Percentiles rank a stretch among this genome's conserved stretches.
These are phyloP conservation scores for Penicillium samsonianum DNA, from an alignment of 495 filamentous ascomycete species.

Conservation along the genomic window DNA sequence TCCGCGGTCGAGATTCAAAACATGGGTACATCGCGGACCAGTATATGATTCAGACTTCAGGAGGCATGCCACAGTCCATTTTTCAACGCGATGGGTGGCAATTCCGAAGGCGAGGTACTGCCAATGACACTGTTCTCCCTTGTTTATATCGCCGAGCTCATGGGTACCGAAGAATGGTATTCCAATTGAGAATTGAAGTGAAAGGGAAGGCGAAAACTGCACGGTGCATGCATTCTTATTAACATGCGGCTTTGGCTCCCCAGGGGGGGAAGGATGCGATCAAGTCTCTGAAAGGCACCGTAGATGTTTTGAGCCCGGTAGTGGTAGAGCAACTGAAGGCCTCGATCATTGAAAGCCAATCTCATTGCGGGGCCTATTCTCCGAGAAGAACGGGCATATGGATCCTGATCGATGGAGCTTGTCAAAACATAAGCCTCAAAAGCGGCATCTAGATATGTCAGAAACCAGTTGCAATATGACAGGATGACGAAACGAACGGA, in stretches of 20 bases:
- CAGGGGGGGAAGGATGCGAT: slow-evolving; percentile 7
- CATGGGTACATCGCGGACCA: slow-evolving; percentile 35
- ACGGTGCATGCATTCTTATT: slow-evolving; percentile 35
- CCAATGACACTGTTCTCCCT: slow-evolving; percentile 35
- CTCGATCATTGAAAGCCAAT: slow-evolving; percentile 41
- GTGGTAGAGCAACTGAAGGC: slow-evolving; percentile 39
- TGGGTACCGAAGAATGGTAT: slow-evolving; percentile 48
- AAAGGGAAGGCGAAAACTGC: slow-evolving; percentile 26
- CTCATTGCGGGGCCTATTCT: slow-evolving; percentile 31
- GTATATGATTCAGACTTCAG: slow-evolving; percentile 37
- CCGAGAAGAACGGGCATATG: not conserved
- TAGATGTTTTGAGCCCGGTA: slow-evolving; percentile 34
- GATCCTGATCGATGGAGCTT: slow-evolving; percentile 3
- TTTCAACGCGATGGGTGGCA: slow-evolving; percentile 39
- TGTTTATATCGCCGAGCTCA: slow-evolving; percentile 8
- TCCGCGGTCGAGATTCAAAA: slow-evolving; percentile 45
- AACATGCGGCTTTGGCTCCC: slow-evolving; percentile 13
- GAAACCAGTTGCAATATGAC: not conserved
- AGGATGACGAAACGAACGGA: slow-evolving; percentile 13
- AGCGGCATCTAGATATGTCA: slow-evolving; percentile 11
- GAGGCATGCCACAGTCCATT: slow-evolving; percentile 46
- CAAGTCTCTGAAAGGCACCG: slow-evolving; percentile 32
- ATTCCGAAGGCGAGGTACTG: slow-evolving; percentile 46
- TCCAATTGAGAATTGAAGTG: slow-evolving; percentile 42
- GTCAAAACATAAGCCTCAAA: slow-evolving; percentile 9